Conservation (phyloP, 2,329 filamentous ascomycete genomes). For the Penicillium sp. region DNA sequence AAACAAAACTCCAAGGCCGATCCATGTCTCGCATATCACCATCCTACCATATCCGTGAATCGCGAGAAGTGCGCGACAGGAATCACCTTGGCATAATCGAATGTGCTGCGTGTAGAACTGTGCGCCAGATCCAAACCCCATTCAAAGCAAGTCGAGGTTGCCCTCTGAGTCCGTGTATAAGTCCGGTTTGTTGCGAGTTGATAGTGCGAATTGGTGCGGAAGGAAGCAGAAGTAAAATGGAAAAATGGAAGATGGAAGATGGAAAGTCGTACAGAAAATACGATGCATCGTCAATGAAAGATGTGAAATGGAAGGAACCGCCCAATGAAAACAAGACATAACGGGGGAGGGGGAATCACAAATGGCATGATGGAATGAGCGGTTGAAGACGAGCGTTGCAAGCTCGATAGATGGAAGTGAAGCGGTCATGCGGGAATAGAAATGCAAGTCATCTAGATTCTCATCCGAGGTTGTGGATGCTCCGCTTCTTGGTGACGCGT, state of each 20-base stretch:
- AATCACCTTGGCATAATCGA: conserved; percentile 2
- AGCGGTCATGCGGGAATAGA: neutral
- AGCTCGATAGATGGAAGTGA: neutral
- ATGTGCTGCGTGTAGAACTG: conserved; percentile 6
- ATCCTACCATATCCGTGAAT: conserved; percentile 8
- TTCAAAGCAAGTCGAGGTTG: conserved; percentile 22
- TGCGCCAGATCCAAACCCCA: conserved; percentile 9
- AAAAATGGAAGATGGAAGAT: neutral
- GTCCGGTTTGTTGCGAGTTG: conserved; percentile 9
- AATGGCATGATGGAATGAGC: neutral
- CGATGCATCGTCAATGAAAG: neutral
- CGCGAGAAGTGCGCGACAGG: conserved; percentile 4
- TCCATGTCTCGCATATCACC: conserved; percentile 6
- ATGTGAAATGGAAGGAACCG: neutral
- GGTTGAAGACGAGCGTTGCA: neutral
- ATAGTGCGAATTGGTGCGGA: neutral
- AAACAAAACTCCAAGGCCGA: conserved; percentile 1
- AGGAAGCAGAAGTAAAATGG: neutral
- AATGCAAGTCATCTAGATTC: neutral
- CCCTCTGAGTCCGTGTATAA: conserved; percentile 18
- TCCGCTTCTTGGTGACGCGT: conserved; percentile 43
- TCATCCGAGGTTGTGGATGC: conserved; percentile 41
- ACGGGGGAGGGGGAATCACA: conserved; percentile 7
- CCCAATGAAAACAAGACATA: conserved; percentile 1
- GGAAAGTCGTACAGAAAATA: neutral